phyloP scores from a whole-genome alignment of 495 filamentous ascomycete species.

The Tetracladium setigerum region DNA sequence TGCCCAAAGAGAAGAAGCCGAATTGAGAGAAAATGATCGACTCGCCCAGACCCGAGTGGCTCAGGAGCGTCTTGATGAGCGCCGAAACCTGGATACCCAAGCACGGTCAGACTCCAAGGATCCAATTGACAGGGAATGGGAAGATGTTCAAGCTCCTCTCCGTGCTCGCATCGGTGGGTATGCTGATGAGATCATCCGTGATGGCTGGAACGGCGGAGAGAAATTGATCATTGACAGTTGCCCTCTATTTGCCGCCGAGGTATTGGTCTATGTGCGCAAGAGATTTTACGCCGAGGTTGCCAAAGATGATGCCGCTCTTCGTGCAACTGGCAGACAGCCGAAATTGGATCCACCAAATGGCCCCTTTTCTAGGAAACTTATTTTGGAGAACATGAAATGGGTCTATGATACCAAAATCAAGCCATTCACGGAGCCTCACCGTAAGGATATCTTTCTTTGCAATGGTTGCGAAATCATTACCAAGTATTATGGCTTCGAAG shows the following conservation, averaged over 20 bases:
- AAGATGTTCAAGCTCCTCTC: slow-evolving; percentile 55
- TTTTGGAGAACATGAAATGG: slow-evolving; percentile 82
- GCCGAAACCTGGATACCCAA: slow-evolving; percentile 29
- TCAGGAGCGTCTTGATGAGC: slow-evolving; percentile 35
- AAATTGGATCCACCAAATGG: slow-evolving; percentile 40
- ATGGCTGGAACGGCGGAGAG: slow-evolving; percentile 48
- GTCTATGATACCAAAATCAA: slow-evolving; percentile 70
- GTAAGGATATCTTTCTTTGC: slow-evolving; percentile 69
- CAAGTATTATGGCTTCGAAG: slow-evolving; percentile 66
- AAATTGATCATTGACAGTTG: slow-evolving; percentile 50
- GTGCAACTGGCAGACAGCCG: slow-evolving; percentile 32
- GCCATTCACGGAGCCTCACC: slow-evolving; percentile 48
- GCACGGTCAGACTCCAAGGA: slow-evolving; percentile 46
- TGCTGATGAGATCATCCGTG: slow-evolving; percentile 56
- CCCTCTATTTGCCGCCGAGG: slow-evolving; percentile 57
- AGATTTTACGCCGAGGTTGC: slow-evolving; percentile 53
- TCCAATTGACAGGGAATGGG: slow-evolving; percentile 54
- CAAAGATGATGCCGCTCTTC: slow-evolving; percentile 36
- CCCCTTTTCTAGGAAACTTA: slow-evolving; percentile 49
- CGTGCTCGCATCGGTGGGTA: slow-evolving; percentile 49
- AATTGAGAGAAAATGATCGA: slow-evolving; percentile 42
- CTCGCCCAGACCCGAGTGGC: slow-evolving; percentile 31
- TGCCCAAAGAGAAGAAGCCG: slow-evolving; percentile 51
- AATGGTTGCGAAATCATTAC: slow-evolving; percentile 53
- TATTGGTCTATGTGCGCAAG: slow-evolving; percentile 53